A percentile compares a stretch with the other conserved stretches of the same genome.
Evolutionary conservation across 2,329 filamentous ascomycete species (phyloP).

Genomic region (Ascomycota sp.): DNA sequence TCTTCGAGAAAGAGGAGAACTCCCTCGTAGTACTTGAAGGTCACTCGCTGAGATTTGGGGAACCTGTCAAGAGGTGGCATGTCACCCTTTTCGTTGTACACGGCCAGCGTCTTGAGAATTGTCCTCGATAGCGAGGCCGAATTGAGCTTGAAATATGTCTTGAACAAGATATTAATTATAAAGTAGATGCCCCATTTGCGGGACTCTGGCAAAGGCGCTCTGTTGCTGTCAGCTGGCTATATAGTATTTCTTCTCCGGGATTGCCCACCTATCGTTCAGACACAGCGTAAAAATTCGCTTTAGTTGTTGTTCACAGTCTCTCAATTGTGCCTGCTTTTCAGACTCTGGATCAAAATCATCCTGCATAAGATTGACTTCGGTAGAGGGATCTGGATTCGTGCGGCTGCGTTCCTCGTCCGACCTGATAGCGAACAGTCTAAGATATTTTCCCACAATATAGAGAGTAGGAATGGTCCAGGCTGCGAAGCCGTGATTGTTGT

Average conservation of each 20-base stretch:
- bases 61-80: conserved; percentile 65
- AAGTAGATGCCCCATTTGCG: conserved; percentile 98
- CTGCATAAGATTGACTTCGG: conserved; percentile 32
- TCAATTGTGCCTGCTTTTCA: conserved; percentile 65
- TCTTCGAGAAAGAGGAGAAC: conserved; percentile 90
- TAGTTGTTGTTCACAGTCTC: conserved; percentile 76
- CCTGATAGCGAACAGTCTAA: conserved; percentile 75
- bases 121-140: conserved; percentile 78
- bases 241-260: not conserved
- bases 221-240: conserved; percentile 12
- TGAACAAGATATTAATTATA: conserved; percentile 86
- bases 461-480: conserved; percentile 87
- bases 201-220: conserved; percentile 67
- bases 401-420: conserved; percentile 51
- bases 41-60: conserved; percentile 77
- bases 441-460: conserved; percentile 69
- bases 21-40: conserved; percentile 90
- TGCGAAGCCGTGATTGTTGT: conserved; percentile 54
- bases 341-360: conserved; percentile 65
- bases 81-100: conserved; percentile 48
- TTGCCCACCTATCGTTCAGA: conserved; percentile 60
- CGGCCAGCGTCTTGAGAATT: conserved; percentile 64
- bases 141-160: conserved; percentile 94
- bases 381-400: conserved; percentile 14
- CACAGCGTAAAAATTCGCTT: conserved; percentile 87